Evolutionary conservation across 2,329 filamentous ascomycete genomes (phyloP).

Genomic region (Nothophoma quercina): DNA sequence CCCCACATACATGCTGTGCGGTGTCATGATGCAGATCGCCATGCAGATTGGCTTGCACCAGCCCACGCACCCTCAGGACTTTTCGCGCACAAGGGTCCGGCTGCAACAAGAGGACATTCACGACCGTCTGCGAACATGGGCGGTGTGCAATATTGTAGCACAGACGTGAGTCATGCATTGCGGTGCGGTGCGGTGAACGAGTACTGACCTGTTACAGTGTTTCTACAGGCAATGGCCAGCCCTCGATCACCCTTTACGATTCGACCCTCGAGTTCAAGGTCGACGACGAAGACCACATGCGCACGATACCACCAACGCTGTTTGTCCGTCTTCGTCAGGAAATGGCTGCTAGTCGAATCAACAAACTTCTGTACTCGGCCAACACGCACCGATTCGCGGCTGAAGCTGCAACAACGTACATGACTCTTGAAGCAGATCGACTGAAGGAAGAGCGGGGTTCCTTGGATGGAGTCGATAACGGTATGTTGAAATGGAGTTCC

Average conservation of each 20-base stretch:
- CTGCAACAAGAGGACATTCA: conserved; percentile 80
- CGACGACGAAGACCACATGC: conserved; percentile 49
- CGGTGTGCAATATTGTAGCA: conserved; percentile 83
- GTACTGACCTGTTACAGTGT: conserved; percentile 58
- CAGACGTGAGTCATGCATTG: conserved; percentile 63
- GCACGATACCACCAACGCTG: conserved; percentile 45
- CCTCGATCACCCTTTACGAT: conserved; percentile 78
- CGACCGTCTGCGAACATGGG: conserved; percentile 82
- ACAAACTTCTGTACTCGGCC: conserved; percentile 47
- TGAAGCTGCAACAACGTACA: conserved; percentile 42
- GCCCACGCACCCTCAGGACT: conserved; percentile 83
- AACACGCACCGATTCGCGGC: conserved; percentile 43
- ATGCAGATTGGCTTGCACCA: conserved; percentile 84
- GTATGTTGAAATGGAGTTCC: conserved; percentile 23
- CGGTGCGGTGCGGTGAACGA: neutral
- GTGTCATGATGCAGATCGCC: conserved; percentile 86
- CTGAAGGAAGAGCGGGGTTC: conserved; percentile 44
- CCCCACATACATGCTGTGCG: conserved; percentile 81
- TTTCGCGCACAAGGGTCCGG: conserved; percentile 76
- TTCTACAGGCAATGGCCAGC: conserved; percentile 84
- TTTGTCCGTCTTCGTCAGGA: conserved; percentile 49
- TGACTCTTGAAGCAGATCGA: conserved; percentile 46
- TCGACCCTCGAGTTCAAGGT: conserved; percentile 66
- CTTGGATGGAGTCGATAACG: conserved; percentile 45
- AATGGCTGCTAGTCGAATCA: conserved; percentile 49